Conservation (phyloP, 495 filamentous ascomycete genomes). For the Trypethelium eluteriae region DNA sequence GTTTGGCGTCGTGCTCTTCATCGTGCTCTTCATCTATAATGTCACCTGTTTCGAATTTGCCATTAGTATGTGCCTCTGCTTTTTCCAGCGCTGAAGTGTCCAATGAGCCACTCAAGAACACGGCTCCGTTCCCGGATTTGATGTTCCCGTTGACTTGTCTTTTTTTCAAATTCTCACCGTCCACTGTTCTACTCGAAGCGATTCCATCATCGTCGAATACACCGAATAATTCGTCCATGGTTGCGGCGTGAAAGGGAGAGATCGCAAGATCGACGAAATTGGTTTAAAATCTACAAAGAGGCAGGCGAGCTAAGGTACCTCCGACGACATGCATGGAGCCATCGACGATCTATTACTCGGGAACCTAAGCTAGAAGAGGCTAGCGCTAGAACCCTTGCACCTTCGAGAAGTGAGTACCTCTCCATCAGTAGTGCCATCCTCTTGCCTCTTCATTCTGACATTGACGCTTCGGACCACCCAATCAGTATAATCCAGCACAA, state of each 20-base stretch:
- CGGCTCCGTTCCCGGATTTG: constrained; percentile 43
- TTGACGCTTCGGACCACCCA: neutral
- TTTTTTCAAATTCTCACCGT: constrained; percentile 30
- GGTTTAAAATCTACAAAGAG: constrained; percentile 6
- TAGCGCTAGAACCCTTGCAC: too few species aligned
- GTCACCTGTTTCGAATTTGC: too few species aligned
- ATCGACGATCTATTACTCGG: neutral
- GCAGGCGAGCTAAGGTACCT: neutral
- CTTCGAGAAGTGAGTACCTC: too few species aligned
- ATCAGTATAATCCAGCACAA: neutral
- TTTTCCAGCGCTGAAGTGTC: constrained; percentile 34
- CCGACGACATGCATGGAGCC: neutral
- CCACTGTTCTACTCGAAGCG: constrained; percentile 14
- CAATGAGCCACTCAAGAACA: constrained; percentile 18
- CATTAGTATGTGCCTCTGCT: neutral
- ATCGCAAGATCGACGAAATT: constrained; percentile 5
- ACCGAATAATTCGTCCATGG: constrained; percentile 37
- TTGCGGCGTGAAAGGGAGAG: constrained; percentile 5
- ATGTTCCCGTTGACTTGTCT: constrained; percentile 70
- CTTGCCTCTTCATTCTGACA: neutral
- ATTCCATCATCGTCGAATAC: constrained; percentile 35
- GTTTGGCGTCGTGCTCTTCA: constrained; percentile 54
- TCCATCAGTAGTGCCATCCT: neutral
- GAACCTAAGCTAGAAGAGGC: too few species aligned
- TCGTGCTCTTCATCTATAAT: constrained; percentile 23